Base-by-base conservation (phyloP, 495 filamentous ascomycete species). In the Acidomyces sp. region DNA sequence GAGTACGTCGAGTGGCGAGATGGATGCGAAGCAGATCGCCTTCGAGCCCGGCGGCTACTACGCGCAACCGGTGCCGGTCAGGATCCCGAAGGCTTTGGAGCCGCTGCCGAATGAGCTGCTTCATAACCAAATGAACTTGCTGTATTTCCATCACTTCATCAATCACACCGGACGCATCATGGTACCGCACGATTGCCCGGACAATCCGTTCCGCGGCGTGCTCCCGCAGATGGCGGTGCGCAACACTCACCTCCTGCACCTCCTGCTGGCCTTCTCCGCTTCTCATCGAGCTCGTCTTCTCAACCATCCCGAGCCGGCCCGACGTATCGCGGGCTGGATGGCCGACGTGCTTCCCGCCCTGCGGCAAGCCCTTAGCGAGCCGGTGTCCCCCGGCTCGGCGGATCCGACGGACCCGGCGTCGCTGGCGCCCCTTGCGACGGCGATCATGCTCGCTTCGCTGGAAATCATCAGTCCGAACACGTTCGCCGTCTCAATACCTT, bases 381-480 rank as follows among this genome's bases (percentile, higher is more conserved):
- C 77, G 6, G 30, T 43, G 3, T 39, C 43, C 6, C 43, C 44
- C 0, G 37, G 32, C 9, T 22, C 28, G 2, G 13, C 7, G 26
- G 48, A 47, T 18, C 39, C 48, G 3, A 21, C 28, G 13, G 47
- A 54, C 26, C 43, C 46, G 3, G 40, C 39, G 4, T 52, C 40
- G 23, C 75, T 85, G 53, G 71, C 72, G 26, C 84, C 81, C 46
- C 66, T 93, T 15, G 82, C 85, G 7, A 83, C 85, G 0, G 81
- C 84, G 2, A 85, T 93, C 40, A 83, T 93, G 81, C 65, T 93
- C 23, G 71, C 84, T 4, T 88, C 84, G 0, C 64, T 90, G 33
- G 80, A 93, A 49, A 92, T 93, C 29, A 77, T 93, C 29, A 85
- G 81, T 2, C 85, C 85, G 5, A 79, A 77, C 37, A 78, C 82